A percentile compares a stretch with the other conserved stretches of the same genome.
phyloP scores from a whole-genome alignment of 148 eudicot genomes.

The Vaccinium darrowii region DNA sequence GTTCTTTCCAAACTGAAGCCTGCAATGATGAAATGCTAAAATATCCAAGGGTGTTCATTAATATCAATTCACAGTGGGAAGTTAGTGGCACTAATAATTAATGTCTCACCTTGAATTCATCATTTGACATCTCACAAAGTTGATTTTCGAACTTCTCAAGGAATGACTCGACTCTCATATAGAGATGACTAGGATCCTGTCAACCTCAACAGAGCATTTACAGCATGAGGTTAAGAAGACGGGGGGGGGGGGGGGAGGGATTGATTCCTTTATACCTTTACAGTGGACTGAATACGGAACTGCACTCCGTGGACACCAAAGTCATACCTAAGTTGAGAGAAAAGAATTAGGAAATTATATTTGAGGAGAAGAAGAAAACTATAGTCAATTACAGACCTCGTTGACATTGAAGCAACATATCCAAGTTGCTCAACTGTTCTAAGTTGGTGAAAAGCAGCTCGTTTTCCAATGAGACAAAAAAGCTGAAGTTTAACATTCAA shows the following conservation, averaged over 20 bases:
- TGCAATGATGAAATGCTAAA: background rate
- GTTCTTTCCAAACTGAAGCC: background rate
- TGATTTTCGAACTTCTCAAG: slow-evolving; percentile 65
- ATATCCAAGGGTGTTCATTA: background rate
- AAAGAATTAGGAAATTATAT: background rate
- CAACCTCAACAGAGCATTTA: slow-evolving; percentile 14
- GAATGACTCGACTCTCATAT: slow-evolving; percentile 80
- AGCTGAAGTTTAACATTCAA: background rate
- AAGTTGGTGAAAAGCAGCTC: slow-evolving; percentile 8
- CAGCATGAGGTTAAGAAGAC: slow-evolving; percentile 16
- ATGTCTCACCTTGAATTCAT: slow-evolving; percentile 70
- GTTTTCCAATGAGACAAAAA: slow-evolving; percentile 6
- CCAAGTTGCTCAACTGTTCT: slow-evolving; percentile 7
- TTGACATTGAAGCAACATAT: background rate
- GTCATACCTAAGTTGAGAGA: background rate
- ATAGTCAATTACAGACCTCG: background rate
- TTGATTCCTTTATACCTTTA: background rate
- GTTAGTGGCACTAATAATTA: background rate
- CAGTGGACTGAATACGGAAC: background rate
- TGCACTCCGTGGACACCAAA: slow-evolving; percentile 3
- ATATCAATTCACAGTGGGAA: background rate
- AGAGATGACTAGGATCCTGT: slow-evolving; percentile 82
- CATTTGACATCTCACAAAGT: slow-evolving; percentile 69
- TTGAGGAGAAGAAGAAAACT: background rate
- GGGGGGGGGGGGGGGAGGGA: no score